phyloP scores from a whole-genome alignment of 2,329 filamentous ascomycete species.

The Calycina marina region DNA sequence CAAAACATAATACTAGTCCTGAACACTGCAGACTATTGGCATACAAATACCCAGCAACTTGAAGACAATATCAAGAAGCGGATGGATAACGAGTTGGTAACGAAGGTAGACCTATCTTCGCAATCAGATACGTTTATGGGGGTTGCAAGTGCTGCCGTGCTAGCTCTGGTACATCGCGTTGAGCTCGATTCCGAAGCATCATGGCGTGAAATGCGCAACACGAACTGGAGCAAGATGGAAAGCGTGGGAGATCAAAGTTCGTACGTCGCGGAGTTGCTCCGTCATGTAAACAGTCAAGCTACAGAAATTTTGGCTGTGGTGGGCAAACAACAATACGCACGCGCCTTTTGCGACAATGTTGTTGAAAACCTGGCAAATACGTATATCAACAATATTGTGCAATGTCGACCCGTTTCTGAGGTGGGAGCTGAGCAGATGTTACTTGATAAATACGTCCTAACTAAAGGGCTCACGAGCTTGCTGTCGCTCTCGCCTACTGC shows the following conservation, averaged over 20 bases:
- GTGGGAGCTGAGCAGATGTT: slow-evolving; percentile 97
- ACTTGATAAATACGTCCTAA: slow-evolving; percentile 82
- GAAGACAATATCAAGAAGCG: slow-evolving; percentile 89
- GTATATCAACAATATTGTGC: slow-evolving; percentile 73
- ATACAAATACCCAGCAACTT: slow-evolving; percentile 79
- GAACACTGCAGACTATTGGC: slow-evolving; percentile 97
- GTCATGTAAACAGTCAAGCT: slow-evolving; percentile 54
- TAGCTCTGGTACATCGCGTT: slow-evolving; percentile 70
- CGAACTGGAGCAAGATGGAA: slow-evolving; percentile 87
- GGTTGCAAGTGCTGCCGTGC: slow-evolving; percentile 76
- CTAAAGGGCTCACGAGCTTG: slow-evolving; percentile 61
- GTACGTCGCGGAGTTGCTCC: slow-evolving; percentile 73
- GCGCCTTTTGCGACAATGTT: slow-evolving; percentile 92
- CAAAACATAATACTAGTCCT: slow-evolving; percentile 76
- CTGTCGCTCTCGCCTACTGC: slow-evolving; percentile 36
- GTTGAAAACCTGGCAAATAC: slow-evolving; percentile 71
- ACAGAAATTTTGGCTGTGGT: slow-evolving; percentile 63
- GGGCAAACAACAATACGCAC: slow-evolving; percentile 82
- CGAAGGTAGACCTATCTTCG: slow-evolving; percentile 74
- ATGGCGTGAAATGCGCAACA: slow-evolving; percentile 97
- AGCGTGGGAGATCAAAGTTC: slow-evolving; percentile 85
- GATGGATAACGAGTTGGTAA: slow-evolving; percentile 64
- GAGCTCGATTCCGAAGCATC: slow-evolving; percentile 70
- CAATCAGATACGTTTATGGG: slow-evolving; percentile 94
- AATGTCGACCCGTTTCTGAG: slow-evolving; percentile 82